These are phyloP conservation scores for Albugo candida DNA, from an alignment of 352 stramenopile genomes.

Conservation along the genomic window DNA sequence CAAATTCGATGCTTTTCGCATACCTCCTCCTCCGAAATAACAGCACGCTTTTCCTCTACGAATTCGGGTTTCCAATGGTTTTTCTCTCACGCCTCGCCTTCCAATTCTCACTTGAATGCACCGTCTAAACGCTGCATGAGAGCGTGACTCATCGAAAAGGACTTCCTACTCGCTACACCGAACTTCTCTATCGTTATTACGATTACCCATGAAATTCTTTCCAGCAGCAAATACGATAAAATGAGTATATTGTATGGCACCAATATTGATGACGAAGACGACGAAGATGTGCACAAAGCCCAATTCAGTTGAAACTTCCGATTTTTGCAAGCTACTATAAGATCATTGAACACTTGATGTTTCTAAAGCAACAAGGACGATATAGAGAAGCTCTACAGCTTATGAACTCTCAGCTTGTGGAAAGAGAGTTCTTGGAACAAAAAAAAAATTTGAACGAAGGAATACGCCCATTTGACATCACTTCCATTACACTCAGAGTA, in stretches of 20 bases:
- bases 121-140: slow-evolving; percentile 43
- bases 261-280: slow-evolving; percentile 10
- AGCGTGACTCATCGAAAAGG: slow-evolving; percentile 33
- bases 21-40: too few relatives aligned
- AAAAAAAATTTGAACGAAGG: slow-evolving; percentile 4
- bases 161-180: slow-evolving; percentile 42
- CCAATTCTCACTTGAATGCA: too few relatives aligned
- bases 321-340: slow-evolving; percentile 4
- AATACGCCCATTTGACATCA: slow-evolving; percentile 8
- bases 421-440: slow-evolving; percentile 40
- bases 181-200: slow-evolving; percentile 39
- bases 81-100: too few relatives aligned
- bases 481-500: slow-evolving; percentile 30
- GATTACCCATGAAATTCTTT: slow-evolving; percentile 34
- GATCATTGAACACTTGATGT: slow-evolving; percentile 17
- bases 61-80: too few relatives aligned
- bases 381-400: slow-evolving; percentile 63
- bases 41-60: too few relatives aligned
- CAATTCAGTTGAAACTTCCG: not conserved
- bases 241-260: slow-evolving; percentile 11
- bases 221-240: slow-evolving; percentile 5
- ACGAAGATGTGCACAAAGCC: slow-evolving; percentile 10
- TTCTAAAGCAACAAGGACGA: slow-evolving; percentile 32
- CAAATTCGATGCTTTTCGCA: too few relatives aligned
- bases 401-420: slow-evolving; percentile 42